phyloP scores from a whole-genome alignment of 345 rosid genomes.

The Turritis glabra region DNA sequence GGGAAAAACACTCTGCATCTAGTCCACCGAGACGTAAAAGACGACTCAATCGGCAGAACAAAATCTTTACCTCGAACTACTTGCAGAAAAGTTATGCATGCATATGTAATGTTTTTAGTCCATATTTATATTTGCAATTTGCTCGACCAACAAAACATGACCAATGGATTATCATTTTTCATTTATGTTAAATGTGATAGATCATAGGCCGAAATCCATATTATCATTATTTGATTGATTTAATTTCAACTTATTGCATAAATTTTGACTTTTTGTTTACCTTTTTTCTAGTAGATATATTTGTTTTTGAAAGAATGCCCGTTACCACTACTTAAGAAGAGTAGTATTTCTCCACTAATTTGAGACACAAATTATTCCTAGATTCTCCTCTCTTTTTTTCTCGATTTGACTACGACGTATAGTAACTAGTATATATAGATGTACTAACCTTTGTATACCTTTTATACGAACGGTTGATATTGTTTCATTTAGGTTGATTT shows the following conservation, averaged over 20 bases:
- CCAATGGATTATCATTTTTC: neutral
- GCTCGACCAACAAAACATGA: neutral
- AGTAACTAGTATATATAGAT: neutral
- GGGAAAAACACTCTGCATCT: neutral
- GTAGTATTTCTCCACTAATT: constrained; percentile 19
- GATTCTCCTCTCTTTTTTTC: neutral
- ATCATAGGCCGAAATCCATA: too few species aligned
- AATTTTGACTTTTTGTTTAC: neutral
- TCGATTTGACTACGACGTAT: neutral
- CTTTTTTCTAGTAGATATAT: neutral
- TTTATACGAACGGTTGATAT: constrained; percentile 23
- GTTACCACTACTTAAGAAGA: neutral
- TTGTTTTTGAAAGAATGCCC: neutral
- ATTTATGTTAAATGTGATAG: too few species aligned
- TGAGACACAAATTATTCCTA: constrained; percentile 13
- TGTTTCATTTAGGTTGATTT: constrained; percentile 4
- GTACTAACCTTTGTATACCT: constrained; percentile 3
- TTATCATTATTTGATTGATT: neutral
- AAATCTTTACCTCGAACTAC: constrained; percentile 21
- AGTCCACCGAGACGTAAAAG: constrained; percentile 1
- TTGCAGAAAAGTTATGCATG: constrained; percentile 13
- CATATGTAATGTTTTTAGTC: neutral
- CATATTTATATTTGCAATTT: neutral
- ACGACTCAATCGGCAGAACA: constrained; percentile 24
- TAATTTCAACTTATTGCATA: neutral